phyloP scores from a whole-genome alignment of 495 filamentous ascomycete genomes.

The Trichoderma reesei region DNA sequence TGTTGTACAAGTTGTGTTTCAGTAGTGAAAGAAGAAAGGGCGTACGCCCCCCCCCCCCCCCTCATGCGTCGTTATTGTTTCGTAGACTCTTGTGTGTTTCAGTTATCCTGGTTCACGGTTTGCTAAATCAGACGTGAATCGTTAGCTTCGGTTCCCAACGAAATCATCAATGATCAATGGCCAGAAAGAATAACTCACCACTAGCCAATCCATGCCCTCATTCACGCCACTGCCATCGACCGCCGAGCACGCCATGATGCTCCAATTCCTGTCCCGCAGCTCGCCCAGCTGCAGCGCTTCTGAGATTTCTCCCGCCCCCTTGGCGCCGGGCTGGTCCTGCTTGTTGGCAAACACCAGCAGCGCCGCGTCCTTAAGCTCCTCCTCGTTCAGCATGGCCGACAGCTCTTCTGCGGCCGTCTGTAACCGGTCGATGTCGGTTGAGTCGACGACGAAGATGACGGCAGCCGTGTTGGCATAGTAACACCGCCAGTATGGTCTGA shows the following conservation, averaged over 20 bases:
- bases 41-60: background rate
- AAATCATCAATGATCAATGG: background rate
- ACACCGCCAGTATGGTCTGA: slow-evolving; percentile 96
- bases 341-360: slow-evolving; percentile 97
- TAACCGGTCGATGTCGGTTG: slow-evolving; percentile 90
- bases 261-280: slow-evolving; percentile 94
- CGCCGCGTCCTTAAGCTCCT: slow-evolving; percentile 86
- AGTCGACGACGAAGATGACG: slow-evolving; percentile 96
- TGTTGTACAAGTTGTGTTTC: slow-evolving; percentile 7
- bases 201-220: slow-evolving; percentile 98
- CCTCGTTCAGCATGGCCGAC: slow-evolving; percentile 90
- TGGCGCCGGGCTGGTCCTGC: slow-evolving; percentile 94
- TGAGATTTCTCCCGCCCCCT: slow-evolving; percentile 92
- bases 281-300: slow-evolving; percentile 85
- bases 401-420: slow-evolving; percentile 88
- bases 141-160: slow-evolving; percentile 16
- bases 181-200: slow-evolving; percentile 50
- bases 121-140: slow-evolving; percentile 22
- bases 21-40: background rate
- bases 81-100: background rate
- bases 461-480: slow-evolving; percentile 99
- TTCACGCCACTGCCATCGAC: slow-evolving; percentile 89
- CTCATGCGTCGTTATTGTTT: background rate
- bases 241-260: slow-evolving; percentile 92
- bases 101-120: slow-evolving; percentile 38